phyloP scores from a whole-genome alignment of 129 eudicot genomes.

The Lactuca saligna region DNA sequence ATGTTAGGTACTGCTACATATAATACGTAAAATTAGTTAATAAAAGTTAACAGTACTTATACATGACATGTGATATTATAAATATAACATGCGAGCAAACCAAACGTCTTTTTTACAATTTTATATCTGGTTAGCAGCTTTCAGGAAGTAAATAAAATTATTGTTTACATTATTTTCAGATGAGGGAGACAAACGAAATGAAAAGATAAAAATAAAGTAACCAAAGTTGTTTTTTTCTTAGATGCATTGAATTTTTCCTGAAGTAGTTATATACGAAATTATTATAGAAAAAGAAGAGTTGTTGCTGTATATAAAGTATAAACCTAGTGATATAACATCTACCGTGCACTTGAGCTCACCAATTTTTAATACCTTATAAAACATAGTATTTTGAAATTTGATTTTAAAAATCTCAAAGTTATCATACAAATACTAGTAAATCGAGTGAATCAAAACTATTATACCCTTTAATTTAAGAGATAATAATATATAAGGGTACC shows the following conservation, averaged over 20 bases:
- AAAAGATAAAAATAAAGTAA: slow-evolving; percentile 9
- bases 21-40: no score
- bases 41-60: background rate
- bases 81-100: background rate
- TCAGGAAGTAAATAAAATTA: background rate
- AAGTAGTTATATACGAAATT: background rate
- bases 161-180: background rate
- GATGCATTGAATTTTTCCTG: slow-evolving; percentile 20
- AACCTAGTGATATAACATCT: background rate
- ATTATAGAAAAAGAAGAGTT: background rate
- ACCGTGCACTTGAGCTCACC: background rate
- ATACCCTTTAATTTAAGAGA: no score
- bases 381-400: background rate
- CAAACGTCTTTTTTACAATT: background rate
- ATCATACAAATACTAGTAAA: no score
- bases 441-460: background rate
- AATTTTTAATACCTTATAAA: background rate
- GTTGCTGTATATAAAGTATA: background rate
- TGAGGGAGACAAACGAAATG: background rate
- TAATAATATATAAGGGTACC: no score
- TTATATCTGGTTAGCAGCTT: slow-evolving; percentile 4
- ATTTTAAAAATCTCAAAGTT: background rate
- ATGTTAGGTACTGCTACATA: slow-evolving; percentile 4
- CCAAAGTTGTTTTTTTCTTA: background rate
- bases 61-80: background rate